Conservation (phyloP, 1,284 basidiomycete genomes). For the Malassezia sp. region DNA sequence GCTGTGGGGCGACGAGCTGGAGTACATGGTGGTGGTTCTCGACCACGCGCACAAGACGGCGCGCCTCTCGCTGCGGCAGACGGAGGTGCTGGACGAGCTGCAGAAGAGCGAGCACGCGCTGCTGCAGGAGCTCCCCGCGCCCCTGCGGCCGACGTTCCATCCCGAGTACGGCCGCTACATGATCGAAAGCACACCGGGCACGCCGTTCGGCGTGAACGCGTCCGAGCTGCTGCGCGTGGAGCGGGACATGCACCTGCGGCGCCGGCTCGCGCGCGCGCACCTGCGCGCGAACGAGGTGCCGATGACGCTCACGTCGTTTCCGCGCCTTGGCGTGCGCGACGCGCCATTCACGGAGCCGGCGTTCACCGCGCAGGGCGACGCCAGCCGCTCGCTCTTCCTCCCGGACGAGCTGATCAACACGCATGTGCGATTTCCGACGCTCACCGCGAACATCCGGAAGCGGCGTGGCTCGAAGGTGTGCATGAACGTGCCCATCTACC, state of each 20-base stretch:
- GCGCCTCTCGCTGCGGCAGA: constrained; percentile 77
- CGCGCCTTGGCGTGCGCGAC: constrained; percentile 74
- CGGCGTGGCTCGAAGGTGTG: constrained; percentile 84
- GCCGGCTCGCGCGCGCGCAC: constrained; percentile 70
- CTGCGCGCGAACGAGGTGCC: constrained; percentile 77
- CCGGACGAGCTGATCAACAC: constrained; percentile 93
- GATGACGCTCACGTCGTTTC: constrained; percentile 88
- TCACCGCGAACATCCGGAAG: constrained; percentile 86
- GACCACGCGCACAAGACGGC: constrained; percentile 70
- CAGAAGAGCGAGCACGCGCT: constrained; percentile 47
- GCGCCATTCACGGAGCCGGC: constrained; percentile 75
- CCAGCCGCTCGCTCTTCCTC: constrained; percentile 82
- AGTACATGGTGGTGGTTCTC: constrained; percentile 88
- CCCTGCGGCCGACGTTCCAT: constrained; percentile 60
- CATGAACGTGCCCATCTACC: constrained; percentile 86
- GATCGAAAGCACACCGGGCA: constrained; percentile 93
- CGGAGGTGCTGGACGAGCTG: constrained; percentile 79
- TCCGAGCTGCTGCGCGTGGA: constrained; percentile 79
- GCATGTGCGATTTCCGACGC: constrained; percentile 92
- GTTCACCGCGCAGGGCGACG: constrained; percentile 63
- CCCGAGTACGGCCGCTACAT: constrained; percentile 98
- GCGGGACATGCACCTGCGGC: constrained; percentile 76
- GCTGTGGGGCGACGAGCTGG: constrained; percentile 99
- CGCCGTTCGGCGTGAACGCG: constrained; percentile 78
- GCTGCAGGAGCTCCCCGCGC: constrained; percentile 56